Conservation (phyloP, 179 eudicot species). For the Vitellaria paradoxa region DNA sequence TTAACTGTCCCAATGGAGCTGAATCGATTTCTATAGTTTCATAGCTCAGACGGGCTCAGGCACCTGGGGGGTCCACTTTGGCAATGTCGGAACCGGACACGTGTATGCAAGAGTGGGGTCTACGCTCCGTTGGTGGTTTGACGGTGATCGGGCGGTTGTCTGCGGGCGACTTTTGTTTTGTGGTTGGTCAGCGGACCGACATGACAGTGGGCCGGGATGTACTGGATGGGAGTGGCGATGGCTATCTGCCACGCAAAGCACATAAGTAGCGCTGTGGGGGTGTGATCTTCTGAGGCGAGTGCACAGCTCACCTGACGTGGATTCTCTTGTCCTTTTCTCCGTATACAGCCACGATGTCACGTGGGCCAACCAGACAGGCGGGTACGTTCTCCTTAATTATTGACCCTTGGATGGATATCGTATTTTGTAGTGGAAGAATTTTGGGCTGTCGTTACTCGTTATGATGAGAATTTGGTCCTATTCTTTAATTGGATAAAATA, state of each 20-base stretch:
- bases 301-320: background rate
- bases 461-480: too few relatives aligned
- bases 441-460: too few relatives aligned
- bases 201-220: slow-evolving; percentile 13
- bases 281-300: background rate
- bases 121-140: background rate
- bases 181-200: background rate
- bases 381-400: too few relatives aligned
- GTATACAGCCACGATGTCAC: background rate
- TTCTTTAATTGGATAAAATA: too few relatives aligned
- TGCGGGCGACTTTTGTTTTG: background rate
- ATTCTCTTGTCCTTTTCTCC: background rate
- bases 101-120: slow-evolving; percentile 21
- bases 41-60: background rate
- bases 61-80: background rate
- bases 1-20: too few relatives aligned
- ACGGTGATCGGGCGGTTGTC: background rate
- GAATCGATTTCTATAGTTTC: background rate
- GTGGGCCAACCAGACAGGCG: background rate
- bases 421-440: too few relatives aligned
- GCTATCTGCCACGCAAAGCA: slow-evolving; percentile 23
- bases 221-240: background rate
- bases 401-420: too few relatives aligned
- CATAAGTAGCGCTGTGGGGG: background rate
- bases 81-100: background rate